These are phyloP conservation scores for Kuraishia capsulata DNA, from an alignment of 805 yeast genomes.

Conservation along the genomic window DNA sequence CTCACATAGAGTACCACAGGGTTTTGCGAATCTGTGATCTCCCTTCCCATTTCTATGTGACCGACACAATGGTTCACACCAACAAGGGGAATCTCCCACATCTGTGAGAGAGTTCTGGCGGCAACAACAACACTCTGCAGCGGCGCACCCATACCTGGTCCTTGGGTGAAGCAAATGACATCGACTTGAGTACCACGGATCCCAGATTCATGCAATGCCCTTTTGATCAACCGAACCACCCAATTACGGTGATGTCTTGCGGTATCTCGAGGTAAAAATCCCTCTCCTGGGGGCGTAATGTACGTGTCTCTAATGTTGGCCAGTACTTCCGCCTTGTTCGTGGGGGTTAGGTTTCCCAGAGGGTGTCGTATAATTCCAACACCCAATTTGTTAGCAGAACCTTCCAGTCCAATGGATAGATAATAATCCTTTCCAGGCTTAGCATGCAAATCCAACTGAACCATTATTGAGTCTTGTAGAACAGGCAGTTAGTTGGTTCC, in stretches of 20 bases:
- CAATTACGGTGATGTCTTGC: constrained; percentile 95
- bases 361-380: constrained; percentile 84
- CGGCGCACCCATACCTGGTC: constrained; percentile 99
- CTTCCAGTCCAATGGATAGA: constrained; percentile 87
- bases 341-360: constrained; percentile 42
- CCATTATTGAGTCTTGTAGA: too few species aligned
- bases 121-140: constrained; percentile 87
- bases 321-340: constrained; percentile 64
- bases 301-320: constrained; percentile 94
- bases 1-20: constrained; percentile 96
- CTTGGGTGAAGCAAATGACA: constrained; percentile 90
- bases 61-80: constrained; percentile 98
- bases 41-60: constrained; percentile 98
- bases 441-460: constrained; percentile 30
- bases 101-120: constrained; percentile 73
- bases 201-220: constrained; percentile 55
- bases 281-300: constrained; percentile 96
- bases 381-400: constrained; percentile 94
- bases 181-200: constrained; percentile 45
- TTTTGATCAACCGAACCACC: constrained; percentile 72
- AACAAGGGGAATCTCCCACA: constrained; percentile 79
- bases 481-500: too few species aligned
- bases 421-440: constrained; percentile 37
- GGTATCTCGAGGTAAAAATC: constrained; percentile 91
- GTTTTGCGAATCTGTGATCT: constrained; percentile 94